Evolutionary conservation across 306 rosid genomes (phyloP), one percentile per base, ranked within the genome.

Genomic region (Cicer cuneatum): DNA sequence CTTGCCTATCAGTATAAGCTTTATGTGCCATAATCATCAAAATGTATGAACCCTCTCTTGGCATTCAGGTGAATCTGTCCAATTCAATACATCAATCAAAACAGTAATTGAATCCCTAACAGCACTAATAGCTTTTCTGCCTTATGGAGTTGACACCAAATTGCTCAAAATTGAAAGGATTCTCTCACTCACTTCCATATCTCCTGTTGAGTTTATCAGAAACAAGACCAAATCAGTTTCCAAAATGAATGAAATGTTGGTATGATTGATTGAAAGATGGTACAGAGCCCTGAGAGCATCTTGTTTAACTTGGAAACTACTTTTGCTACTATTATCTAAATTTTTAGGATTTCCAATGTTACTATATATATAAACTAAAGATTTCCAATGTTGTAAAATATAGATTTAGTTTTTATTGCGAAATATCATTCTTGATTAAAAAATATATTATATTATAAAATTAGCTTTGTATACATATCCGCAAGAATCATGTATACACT

Each of bases 11-110:
- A 40, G 87, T 85, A 48, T 89, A 92, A n/a, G 90, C 66, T 79
- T 89, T 95, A 80, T 95, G 98, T 1, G 99, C 98, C 98, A 95
- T 89, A 9, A 92, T 75, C 99, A 95, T 95, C 83, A 95, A 83
- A 76, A 95, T 85, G 85, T 95, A 95, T 1, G 96, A 87, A 90
- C 89, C 64, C 89, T 95, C 85, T 95, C 99, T 85, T 95, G 99
- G 80, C 99, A 92, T 18, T 78, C 87, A 0, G 98, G 90, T 0
- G 97, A 95, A 79, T 95, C 99, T 1, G 79, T 88, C 99, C 99
- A 95, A 61, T 79, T 85, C 85, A 95, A 83, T 1, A 83, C 90
- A 84, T 95, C 99, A 15, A 90, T 82, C 74, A 95, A 71, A 47
- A 83, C 45, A 7, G 87, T 58, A 42, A 95, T 81, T 1, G 89